Evolutionary conservation across 2,329 filamentous ascomycete genomes (phyloP).

Genomic region (Aspergillus cejpii): DNA sequence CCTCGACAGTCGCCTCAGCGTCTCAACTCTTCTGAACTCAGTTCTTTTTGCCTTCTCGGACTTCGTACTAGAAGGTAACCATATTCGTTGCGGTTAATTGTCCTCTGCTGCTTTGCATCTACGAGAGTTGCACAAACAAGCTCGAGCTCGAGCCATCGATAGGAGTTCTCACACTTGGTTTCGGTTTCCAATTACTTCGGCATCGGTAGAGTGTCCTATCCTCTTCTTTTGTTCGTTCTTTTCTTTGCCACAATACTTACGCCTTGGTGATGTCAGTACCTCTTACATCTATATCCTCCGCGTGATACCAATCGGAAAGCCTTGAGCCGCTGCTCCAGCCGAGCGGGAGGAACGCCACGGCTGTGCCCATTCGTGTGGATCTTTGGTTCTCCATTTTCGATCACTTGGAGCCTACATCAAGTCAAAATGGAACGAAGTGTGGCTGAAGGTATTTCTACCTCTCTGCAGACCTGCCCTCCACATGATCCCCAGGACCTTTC

Average conservation of each 20-base stretch:
- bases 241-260: not conserved
- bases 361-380: not conserved
- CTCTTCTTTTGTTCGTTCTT: not conserved
- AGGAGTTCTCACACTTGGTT: too few species aligned
- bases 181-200: not conserved
- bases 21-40: not conserved
- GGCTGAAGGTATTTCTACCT: slow-evolving; percentile 39
- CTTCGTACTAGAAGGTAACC: not conserved
- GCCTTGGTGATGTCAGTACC: not conserved
- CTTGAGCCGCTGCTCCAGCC: not conserved
- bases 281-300: not conserved
- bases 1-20: not conserved
- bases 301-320: not conserved
- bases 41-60: not conserved
- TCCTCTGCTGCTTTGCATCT: not conserved
- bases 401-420: not conserved
- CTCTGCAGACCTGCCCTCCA: slow-evolving; percentile 22
- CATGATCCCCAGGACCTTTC: slow-evolving; percentile 13
- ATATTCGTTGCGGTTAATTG: not conserved
- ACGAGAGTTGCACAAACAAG: not conserved
- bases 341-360: not conserved
- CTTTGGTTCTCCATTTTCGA: not conserved
- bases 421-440: slow-evolving; percentile 21
- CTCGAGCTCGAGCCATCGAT: too few species aligned
- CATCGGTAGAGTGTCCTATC: not conserved